Base-by-base conservation (phyloP, 805 yeast species). In the Metschnikowia similis region DNA sequence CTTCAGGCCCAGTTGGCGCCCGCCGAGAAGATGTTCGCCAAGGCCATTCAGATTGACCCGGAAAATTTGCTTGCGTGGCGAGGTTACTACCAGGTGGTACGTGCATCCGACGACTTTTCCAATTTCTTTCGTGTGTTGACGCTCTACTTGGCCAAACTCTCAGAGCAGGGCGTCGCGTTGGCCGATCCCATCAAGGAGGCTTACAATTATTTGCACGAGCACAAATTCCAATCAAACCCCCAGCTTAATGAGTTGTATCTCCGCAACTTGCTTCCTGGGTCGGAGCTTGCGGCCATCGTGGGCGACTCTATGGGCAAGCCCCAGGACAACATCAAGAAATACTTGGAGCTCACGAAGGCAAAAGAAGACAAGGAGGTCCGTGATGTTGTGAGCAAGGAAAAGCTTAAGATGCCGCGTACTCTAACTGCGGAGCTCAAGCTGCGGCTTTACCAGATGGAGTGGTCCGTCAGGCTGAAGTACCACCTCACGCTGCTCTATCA, bases 21-120 rank as follows among this genome's bases (percentile, higher is more conserved):
- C 3, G 84, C 88, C 0, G 54, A 66, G 10, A 55, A 54, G 27
- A 64, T 76, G 9, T 85, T 83, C 57, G 58, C 59, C 30, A 61
- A 58, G 17, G 90, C 90, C 0, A 75, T 81, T 2, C 57, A 63
- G 6, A 46, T 83, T 1, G 77, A 81, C 29, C 76, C 80, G 0
- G 70, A 71, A 1, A 80, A 84, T 45, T 55, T 82, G 1, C 64
- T 79, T 27, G 95, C 90, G 0, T 91, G 94, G 95, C 89, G 87
- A 60, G 98, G 98, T 1, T 73, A 84, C 51, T 67, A 82, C 51
- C 76, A 80, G 43, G 64, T 81, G 0, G 72, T 68, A 9, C 66
- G 68, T 48, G 58, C 66, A 10, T 56, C 58, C 31, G 62, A 70
- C 3, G 76, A 80, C 48, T 70, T 68, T 54, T 58, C 63, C 4